Evolutionary conservation across 2,329 filamentous ascomycete genomes (phyloP).

Genomic region (Emergomyces pasteurianus): DNA sequence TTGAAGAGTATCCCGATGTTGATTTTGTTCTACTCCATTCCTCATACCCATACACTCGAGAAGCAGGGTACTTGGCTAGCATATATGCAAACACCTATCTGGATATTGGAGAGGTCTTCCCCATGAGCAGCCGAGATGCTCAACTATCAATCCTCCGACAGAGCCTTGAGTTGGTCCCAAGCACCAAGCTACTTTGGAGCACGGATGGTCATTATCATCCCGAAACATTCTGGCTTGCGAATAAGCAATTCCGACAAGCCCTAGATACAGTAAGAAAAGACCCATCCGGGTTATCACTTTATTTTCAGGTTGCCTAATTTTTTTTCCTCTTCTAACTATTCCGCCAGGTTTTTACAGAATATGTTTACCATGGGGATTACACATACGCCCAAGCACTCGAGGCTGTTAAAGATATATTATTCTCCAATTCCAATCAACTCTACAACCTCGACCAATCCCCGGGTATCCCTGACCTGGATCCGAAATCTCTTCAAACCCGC

Average conservation of each 20-base stretch:
- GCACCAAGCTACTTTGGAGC: conserved; percentile 66
- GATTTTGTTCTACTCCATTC: conserved; percentile 70
- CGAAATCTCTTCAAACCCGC: not conserved
- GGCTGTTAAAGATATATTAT: conserved; percentile 57
- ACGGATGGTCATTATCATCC: conserved; percentile 71
- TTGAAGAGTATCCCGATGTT: conserved; percentile 55
- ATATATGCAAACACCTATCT: conserved; percentile 71
- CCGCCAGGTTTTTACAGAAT: conserved; percentile 51
- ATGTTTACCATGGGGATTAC: conserved; percentile 52
- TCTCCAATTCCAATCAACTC: conserved; percentile 63
- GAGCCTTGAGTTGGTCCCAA: conserved; percentile 62
- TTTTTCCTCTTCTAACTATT: not conserved
- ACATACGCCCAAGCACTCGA: conserved; percentile 49
- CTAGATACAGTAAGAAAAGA: conserved; percentile 47
- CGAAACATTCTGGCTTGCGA: conserved; percentile 63
- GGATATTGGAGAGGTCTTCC: conserved; percentile 74
- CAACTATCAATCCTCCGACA: conserved; percentile 60
- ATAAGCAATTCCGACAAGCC: conserved; percentile 58
- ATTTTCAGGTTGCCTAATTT: not conserved
- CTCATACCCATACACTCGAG: conserved; percentile 67
- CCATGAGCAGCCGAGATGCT: conserved; percentile 62
- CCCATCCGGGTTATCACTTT: not conserved
- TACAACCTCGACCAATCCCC: conserved; percentile 47
- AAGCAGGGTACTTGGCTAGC: conserved; percentile 65
- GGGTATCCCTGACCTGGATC: too few relatives aligned